Evolutionary conservation across 1,284 basidiomycete genomes (phyloP).

Genomic region (Microbotryum silenes-acaulis): DNA sequence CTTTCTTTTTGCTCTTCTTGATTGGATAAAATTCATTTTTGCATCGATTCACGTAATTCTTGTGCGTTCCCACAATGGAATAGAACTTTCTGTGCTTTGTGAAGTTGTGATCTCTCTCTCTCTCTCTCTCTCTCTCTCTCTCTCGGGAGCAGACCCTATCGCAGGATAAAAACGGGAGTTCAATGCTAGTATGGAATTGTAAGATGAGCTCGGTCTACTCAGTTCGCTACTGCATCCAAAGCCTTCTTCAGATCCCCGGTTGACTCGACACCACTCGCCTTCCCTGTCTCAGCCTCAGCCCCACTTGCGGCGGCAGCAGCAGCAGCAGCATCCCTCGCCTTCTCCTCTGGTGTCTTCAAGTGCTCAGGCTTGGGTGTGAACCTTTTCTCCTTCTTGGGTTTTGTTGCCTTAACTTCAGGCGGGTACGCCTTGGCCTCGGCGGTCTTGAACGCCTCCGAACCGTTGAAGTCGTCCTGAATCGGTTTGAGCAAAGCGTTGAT

Average conservation of each 20-base stretch:
- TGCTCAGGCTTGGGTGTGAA: constrained; percentile 30
- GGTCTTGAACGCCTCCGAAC: constrained; percentile 70
- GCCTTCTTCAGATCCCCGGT: constrained; percentile 16
- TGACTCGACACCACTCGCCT: constrained; percentile 5
- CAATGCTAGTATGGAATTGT: too few relatives aligned
- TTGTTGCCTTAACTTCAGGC: constrained; percentile 47
- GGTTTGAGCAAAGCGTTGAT: constrained; percentile 74
- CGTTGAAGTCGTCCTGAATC: constrained; percentile 62
- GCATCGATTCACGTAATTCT: too few relatives aligned
- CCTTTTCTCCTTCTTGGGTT: constrained; percentile 30
- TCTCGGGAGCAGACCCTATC: too few relatives aligned
- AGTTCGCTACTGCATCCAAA: constrained; percentile 7
- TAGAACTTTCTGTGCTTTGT: too few relatives aligned
- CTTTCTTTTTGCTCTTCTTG: background rate
- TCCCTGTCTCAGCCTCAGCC: background rate
- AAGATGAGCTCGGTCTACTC: too few relatives aligned
- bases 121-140: too few relatives aligned
- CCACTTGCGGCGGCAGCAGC: background rate
- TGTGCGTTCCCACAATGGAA: too few relatives aligned
- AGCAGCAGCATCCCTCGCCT: constrained; percentile 22
- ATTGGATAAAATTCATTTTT: background rate
- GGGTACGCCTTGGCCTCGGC: constrained; percentile 79
- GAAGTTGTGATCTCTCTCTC: too few relatives aligned
- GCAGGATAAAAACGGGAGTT: too few relatives aligned
- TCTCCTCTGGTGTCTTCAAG: constrained; percentile 27